Evolutionary conservation across 1,284 basidiomycete species (phyloP), one percentile per base, ranked within the genome.

Genomic region (Ceratobasidium sp.): DNA sequence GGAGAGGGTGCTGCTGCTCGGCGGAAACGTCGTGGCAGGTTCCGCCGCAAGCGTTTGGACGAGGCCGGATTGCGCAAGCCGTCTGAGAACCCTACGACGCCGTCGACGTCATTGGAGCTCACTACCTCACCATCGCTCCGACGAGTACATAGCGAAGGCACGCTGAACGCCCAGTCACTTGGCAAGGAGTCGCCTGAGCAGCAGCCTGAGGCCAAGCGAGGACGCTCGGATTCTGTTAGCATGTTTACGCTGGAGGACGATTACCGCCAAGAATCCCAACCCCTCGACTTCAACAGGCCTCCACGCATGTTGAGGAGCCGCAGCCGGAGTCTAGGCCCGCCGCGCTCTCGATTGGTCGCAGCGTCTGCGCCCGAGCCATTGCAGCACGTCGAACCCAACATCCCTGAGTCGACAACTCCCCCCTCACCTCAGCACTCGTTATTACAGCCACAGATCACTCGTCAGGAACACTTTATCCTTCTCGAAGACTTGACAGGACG

Each of bases 401-500:
- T 76, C 57, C 74, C 74, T 23, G 74, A 67, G 48, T 67, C 74
- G 52, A 76, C 74, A 67, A 85, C 78, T 82, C 87, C 81, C 3
- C 80, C 83, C 6, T 78, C 59, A 59, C 68, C 71, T 28, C 68
- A 70, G 20, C 73, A 69, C 12, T 76, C 74, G 23, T 23, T 76
- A 54, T 56, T 67, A 42, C 74, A 77, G 17, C 81, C 84, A 0
- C 82, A 85, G 0, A 88, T 93, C 64, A 91, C 94, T 17, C 91
- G 97, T 20, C 96, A 98, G 85, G 96, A 98, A 84, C 94, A 99
- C 83, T 99, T 99, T 85, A 96, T 99, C 81, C 89, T 99, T 80
- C 97, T 99, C 95, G 97, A 99, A 85, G 98, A 99, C 83, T 87
- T 99, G 61, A 99, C 97, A 0, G 98, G 98, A 26, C 88, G 94